These are phyloP conservation scores for Cornus suecica DNA, from an alignment of 148 eudicot genomes.

Conservation along the genomic window DNA sequence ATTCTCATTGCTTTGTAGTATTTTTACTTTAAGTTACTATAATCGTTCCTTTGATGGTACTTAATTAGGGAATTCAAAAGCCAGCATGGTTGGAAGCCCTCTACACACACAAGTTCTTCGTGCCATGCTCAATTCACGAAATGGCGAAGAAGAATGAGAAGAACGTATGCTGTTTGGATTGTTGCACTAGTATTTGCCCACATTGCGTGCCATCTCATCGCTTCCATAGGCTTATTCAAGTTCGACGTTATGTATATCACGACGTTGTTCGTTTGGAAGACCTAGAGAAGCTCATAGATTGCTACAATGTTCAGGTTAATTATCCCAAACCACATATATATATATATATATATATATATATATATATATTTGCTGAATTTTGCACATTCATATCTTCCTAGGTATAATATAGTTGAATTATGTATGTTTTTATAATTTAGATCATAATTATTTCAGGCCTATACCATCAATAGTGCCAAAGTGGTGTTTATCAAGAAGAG, in stretches of 20 bases:
- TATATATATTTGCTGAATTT: neutral
- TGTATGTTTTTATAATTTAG: neutral
- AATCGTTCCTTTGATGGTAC: neutral
- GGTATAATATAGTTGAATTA: neutral
- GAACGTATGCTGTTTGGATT: conserved; percentile 87
- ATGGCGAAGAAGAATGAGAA: conserved; percentile 89
- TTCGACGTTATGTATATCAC: conserved; percentile 91
- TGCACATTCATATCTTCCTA: neutral
- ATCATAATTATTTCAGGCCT: conserved; percentile 48
- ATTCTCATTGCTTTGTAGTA: neutral
- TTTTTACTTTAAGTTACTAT: neutral
- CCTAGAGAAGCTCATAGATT: conserved; percentile 83
- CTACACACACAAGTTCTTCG: conserved; percentile 69
- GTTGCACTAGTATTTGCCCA: conserved; percentile 88
- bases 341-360: too few relatives aligned
- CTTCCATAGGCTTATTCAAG: conserved; percentile 77
- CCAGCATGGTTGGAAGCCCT: conserved; percentile 97
- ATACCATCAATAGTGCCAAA: conserved; percentile 88
- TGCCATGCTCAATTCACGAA: conserved; percentile 68
- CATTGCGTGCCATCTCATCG: conserved; percentile 84
- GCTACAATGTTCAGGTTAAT: conserved; percentile 83
- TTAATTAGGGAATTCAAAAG: conserved; percentile 57
- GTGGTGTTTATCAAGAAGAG: conserved; percentile 94
- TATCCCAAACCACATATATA: neutral
- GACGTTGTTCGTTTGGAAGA: conserved; percentile 90